These are phyloP conservation scores for Solanum rostratum DNA, from an alignment of 257 asterid genomes.

Conservation along the genomic window DNA sequence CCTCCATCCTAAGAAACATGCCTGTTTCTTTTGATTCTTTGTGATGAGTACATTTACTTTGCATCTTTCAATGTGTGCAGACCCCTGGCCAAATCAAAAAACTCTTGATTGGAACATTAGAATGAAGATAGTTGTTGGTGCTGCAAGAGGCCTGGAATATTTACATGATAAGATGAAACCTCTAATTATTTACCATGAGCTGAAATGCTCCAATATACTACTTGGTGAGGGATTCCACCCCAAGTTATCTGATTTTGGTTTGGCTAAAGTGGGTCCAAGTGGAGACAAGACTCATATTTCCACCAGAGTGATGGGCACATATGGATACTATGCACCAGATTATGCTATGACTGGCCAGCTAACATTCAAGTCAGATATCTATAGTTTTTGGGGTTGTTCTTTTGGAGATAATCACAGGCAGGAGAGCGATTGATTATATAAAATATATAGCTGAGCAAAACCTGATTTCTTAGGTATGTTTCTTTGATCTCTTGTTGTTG, in stretches of 20 bases:
- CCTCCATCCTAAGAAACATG: background rate
- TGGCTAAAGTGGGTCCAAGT: slow-evolving; percentile 69
- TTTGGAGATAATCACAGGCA: slow-evolving; percentile 69
- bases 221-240: slow-evolving; percentile 59
- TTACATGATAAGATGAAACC: slow-evolving; percentile 65
- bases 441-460: slow-evolving; percentile 29
- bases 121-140: slow-evolving; percentile 82
- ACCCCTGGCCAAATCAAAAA: slow-evolving; percentile 17
- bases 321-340: slow-evolving; percentile 85
- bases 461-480: slow-evolving; percentile 60
- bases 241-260: slow-evolving; percentile 83
- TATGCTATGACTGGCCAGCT: slow-evolving; percentile 85
- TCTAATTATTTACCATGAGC: slow-evolving; percentile 68
- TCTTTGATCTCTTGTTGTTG: background rate
- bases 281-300: slow-evolving; percentile 79
- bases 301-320: slow-evolving; percentile 89
- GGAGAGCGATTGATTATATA: slow-evolving; percentile 54
- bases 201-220: slow-evolving; percentile 70
- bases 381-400: slow-evolving; percentile 85
- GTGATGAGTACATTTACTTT: background rate
- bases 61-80: slow-evolving; percentile 16
- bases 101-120: slow-evolving; percentile 59
- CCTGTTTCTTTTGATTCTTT: background rate
- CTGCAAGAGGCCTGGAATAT: slow-evolving; percentile 75
- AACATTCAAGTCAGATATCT: slow-evolving; percentile 69